Evolutionary conservation across 1,284 basidiomycete species (phyloP).

Genomic region (Coniophora puteana): DNA sequence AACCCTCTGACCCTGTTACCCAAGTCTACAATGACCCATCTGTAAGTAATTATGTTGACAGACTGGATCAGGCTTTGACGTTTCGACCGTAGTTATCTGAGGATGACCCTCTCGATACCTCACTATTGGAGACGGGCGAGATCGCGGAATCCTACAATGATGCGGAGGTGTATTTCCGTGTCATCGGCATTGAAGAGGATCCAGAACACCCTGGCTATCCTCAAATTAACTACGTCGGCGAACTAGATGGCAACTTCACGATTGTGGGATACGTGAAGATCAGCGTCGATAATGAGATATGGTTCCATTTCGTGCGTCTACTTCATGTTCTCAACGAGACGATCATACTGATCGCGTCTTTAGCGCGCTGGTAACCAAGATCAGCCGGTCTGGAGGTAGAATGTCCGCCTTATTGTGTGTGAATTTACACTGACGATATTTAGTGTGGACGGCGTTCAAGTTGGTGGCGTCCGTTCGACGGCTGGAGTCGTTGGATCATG

Average conservation of each 20-base stretch:
- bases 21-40: constrained; percentile 46
- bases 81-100: constrained; percentile 20
- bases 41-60: constrained; percentile 2
- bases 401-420: constrained; percentile 7
- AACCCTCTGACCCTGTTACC: constrained; percentile 10
- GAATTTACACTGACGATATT: background rate
- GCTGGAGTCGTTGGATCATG: constrained; percentile 63
- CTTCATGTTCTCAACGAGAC: constrained; percentile 4
- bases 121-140: constrained; percentile 45
- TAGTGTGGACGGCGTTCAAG: constrained; percentile 61
- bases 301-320: constrained; percentile 60
- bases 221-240: constrained; percentile 50
- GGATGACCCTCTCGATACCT: constrained; percentile 33
- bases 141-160: constrained; percentile 52
- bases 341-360: constrained; percentile 5
- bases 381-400: constrained; percentile 60
- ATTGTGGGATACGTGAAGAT: constrained; percentile 56
- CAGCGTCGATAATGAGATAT: constrained; percentile 51
- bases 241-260: constrained; percentile 38
- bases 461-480: constrained; percentile 56
- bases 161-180: constrained; percentile 41
- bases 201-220: constrained; percentile 48
- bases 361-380: constrained; percentile 57
- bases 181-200: constrained; percentile 40
- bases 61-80: constrained; percentile 1